Evolutionary conservation across 192 early-diverging fungal species (phyloP).

Genomic region (Coemansia sp.): DNA sequence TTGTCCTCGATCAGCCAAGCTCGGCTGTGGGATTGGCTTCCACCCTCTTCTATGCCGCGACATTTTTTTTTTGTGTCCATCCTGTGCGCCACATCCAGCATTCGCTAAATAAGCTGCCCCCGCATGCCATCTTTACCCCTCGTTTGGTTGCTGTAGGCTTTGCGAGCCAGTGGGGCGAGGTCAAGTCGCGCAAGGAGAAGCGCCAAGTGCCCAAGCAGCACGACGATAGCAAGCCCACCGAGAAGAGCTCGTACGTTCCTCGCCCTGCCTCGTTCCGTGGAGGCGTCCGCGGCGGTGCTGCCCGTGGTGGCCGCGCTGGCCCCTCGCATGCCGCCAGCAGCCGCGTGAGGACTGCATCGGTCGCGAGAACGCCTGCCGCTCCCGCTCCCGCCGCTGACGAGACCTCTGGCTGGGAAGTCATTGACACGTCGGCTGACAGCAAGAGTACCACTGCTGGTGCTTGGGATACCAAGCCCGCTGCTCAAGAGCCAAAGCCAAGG

Average conservation of each 20-base stretch:
- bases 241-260: slow-evolving; percentile 58
- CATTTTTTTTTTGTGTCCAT: slow-evolving; percentile 4
- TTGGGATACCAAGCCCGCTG: slow-evolving; percentile 20
- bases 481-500: slow-evolving; percentile 21
- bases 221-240: slow-evolving; percentile 51
- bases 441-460: slow-evolving; percentile 11
- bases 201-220: slow-evolving; percentile 51
- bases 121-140: neutral
- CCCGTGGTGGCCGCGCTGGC: slow-evolving; percentile 68
- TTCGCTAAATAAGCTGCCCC: neutral
- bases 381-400: slow-evolving; percentile 4
- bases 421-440: slow-evolving; percentile 10
- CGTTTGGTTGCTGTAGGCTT: slow-evolving; percentile 60
- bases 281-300: slow-evolving; percentile 69
- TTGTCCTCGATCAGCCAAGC: neutral
- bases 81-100: slow-evolving; percentile 1
- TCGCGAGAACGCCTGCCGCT: slow-evolving; percentile 27
- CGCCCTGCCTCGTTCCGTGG: slow-evolving; percentile 60
- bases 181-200: slow-evolving; percentile 70
- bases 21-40: neutral
- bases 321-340: slow-evolving; percentile 42
- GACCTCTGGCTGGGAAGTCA: slow-evolving; percentile 42
- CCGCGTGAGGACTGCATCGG: slow-evolving; percentile 38
- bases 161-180: slow-evolving; percentile 84
- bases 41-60: neutral